Evolutionary conservation across 805 yeast genomes (phyloP), one percentile per base, ranked within the genome.

Genomic region (Spathaspora boniae): DNA sequence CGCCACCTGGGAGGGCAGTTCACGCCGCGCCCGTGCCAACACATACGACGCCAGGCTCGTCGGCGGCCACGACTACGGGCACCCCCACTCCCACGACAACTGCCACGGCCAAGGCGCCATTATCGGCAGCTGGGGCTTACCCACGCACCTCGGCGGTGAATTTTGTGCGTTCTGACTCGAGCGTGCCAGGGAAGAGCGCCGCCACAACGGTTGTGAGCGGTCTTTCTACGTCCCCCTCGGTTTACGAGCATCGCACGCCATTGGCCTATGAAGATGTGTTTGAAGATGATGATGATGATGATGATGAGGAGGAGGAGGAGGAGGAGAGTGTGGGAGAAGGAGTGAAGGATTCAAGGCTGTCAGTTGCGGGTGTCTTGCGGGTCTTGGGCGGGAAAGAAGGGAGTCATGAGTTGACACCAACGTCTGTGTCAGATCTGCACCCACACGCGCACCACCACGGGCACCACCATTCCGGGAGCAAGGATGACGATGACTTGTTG

Each of bases 401-500:
- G 11, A 4, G 5, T 8, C n/a, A n/a, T n/a, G n/a, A n/a, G n/a
- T n/a, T n/a, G n/a, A n/a, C n/a, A n/a, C n/a, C n/a, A n/a, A n/a
- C n/a, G n/a, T n/a, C n/a, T n/a, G n/a, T n/a, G n/a, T n/a, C n/a
- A n/a, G n/a, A n/a, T n/a, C n/a, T n/a, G n/a, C n/a, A n/a, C n/a
- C n/a, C n/a, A n/a, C n/a, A n/a, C n/a, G n/a, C n/a, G n/a, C n/a
- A n/a, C n/a, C n/a, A n/a, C n/a, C n/a, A n/a, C n/a, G n/a, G n/a
- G n/a, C n/a, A n/a, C n/a, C n/a, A 22, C 25, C 2, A 16, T 9
- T 24, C 6, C 5, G 30, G 25, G n/a, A 56, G 55, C 12, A 59
- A 58, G 18, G 66, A 60, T 16, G 86, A 80, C 37, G 86, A 80
- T 42, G 86, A 80, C 34, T 58, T 82, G 38, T 58, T 80, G 31